Conservation (phyloP, 306 rosid genomes). For the Coriaria nepalensis region DNA sequence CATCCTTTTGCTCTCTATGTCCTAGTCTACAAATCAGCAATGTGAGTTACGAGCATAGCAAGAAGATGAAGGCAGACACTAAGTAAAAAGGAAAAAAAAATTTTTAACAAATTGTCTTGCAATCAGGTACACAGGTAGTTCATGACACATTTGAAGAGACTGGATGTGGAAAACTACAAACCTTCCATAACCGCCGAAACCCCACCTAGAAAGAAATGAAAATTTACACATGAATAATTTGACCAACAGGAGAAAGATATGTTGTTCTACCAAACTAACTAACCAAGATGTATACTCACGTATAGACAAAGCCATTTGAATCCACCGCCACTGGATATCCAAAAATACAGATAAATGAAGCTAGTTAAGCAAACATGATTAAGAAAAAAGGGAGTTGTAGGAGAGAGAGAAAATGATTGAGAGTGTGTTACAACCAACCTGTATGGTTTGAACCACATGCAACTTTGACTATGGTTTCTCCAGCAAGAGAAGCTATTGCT, state of each 20-base stretch:
- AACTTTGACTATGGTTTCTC: conserved; percentile 73
- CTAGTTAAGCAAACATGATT: neutral
- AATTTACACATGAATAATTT: neutral
- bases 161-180: conserved; percentile 18
- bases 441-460: conserved; percentile 95
- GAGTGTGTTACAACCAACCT: conserved; percentile 24
- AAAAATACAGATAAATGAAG: conserved; percentile 7
- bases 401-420: no score
- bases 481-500: conserved; percentile 73
- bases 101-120: neutral
- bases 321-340: conserved; percentile 76
- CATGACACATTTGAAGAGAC: conserved; percentile 1
- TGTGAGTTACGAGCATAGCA: conserved; percentile 3
- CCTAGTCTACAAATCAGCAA: conserved; percentile 58
- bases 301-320: conserved; percentile 73
- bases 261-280: neutral
- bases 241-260: no score
- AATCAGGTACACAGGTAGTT: neutral
- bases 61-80: conserved; percentile 4
- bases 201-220: conserved; percentile 57
- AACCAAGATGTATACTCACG: conserved; percentile 44
- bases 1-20: conserved; percentile 98
- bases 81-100: conserved; percentile 5
- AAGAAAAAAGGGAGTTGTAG: no score
- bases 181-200: conserved; percentile 99